phyloP scores from a whole-genome alignment of 2,329 filamentous ascomycete species.

The Ophiostoma piceae region DNA sequence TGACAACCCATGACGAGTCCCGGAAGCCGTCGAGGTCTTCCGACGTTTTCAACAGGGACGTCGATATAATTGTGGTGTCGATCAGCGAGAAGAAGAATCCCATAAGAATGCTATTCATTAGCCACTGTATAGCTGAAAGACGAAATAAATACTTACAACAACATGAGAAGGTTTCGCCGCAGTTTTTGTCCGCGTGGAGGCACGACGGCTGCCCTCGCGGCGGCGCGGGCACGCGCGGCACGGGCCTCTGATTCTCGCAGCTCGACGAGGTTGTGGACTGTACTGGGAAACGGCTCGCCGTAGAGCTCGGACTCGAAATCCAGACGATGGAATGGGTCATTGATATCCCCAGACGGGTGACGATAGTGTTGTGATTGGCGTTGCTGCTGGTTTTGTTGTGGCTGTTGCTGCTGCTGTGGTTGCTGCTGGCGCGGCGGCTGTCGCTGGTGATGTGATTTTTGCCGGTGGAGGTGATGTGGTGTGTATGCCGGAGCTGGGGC shows the following conservation, averaged over 20 bases:
- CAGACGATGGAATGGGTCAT: slow-evolving; percentile 18
- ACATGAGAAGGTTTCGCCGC: slow-evolving; percentile 23
- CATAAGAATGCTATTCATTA: slow-evolving; percentile 25
- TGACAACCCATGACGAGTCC: slow-evolving; percentile 29
- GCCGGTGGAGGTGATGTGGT: neutral
- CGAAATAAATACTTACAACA: slow-evolving; percentile 21
- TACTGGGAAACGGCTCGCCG: slow-evolving; percentile 19
- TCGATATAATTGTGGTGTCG: slow-evolving; percentile 30
- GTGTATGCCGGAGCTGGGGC: slow-evolving; percentile 6
- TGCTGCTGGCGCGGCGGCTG: neutral
- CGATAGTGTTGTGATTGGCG: neutral
- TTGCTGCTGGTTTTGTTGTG: neutral
- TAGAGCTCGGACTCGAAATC: slow-evolving; percentile 21
- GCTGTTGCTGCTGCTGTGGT: slow-evolving; percentile 3
- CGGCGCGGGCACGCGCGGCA: slow-evolving; percentile 20
- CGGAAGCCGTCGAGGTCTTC: slow-evolving; percentile 28
- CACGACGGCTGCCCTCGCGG: neutral
- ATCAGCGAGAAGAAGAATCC: slow-evolving; percentile 30
- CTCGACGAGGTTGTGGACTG: slow-evolving; percentile 20
- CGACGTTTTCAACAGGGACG: slow-evolving; percentile 28
- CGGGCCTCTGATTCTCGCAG: slow-evolving; percentile 23
- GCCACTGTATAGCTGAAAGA: neutral
- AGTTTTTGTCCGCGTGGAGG: slow-evolving; percentile 18
- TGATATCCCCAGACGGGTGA: neutral
- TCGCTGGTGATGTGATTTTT: slow-evolving; percentile 6